A percentile compares a stretch with the other conserved stretches of the same genome.
phyloP scores from a whole-genome alignment of 768 basidiomycete genomes.

The Coprinopsis marcescibilis region DNA sequence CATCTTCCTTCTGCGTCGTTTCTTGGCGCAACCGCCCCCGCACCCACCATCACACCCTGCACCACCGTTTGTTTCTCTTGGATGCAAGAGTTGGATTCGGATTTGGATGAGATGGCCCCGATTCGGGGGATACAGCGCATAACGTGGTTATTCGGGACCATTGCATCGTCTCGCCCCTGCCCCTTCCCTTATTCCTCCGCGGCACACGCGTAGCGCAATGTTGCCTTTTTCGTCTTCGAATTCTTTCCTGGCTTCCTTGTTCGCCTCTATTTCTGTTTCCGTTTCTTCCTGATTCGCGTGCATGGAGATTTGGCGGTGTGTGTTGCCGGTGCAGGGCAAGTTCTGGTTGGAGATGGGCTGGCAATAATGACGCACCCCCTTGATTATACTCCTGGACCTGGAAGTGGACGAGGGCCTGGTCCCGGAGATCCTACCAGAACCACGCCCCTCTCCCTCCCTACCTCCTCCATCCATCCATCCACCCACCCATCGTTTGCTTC shows the following conservation, averaged over 20 bases:
- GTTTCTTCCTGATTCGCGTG: neutral
- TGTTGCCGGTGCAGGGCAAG: neutral
- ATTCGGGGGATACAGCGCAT: no score
- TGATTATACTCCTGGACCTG: neutral
- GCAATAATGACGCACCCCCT: neutral
- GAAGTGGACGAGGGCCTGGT: neutral
- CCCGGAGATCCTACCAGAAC: neutral
- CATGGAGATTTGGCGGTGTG: neutral
- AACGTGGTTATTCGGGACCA: no score
- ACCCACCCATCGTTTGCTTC: no score
- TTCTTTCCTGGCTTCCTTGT: neutral
- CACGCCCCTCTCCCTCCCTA: neutral
- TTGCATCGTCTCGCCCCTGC: neutral
- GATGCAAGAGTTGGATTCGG: no score
- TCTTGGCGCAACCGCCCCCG: no score
- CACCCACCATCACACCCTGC: no score
- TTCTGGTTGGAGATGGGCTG: neutral
- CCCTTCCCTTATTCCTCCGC: neutral
- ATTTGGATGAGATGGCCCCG: no score
- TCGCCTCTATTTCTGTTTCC: neutral
- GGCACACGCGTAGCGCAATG: neutral
- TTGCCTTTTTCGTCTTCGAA: neutral
- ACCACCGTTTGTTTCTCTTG: no score
- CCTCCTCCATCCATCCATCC: no score
- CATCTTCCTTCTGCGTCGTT: no score